These are phyloP conservation scores for Rhynchosporium secalis DNA, from an alignment of 2,329 filamentous ascomycete genomes.

Conservation along the genomic window DNA sequence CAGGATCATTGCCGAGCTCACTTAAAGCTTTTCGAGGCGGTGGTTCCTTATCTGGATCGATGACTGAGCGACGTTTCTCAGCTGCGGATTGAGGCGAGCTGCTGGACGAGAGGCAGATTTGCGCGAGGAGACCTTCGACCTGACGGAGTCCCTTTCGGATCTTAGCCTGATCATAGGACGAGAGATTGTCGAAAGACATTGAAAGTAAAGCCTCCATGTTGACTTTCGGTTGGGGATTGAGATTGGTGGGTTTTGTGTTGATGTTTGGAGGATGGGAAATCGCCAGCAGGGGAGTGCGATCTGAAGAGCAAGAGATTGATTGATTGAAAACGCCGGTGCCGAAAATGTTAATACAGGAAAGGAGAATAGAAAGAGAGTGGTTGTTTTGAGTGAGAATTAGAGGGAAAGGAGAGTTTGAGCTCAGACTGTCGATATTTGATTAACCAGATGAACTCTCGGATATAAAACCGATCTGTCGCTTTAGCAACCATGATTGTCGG, in stretches of 20 bases:
- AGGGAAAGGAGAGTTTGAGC: neutral
- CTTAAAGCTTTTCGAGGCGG: constrained; percentile 59
- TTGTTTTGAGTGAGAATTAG: neutral
- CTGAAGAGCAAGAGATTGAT: constrained; percentile 12
- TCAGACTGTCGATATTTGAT: constrained; percentile 6
- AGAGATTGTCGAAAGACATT: constrained; percentile 82
- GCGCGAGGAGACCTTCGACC: constrained; percentile 89
- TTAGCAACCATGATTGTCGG: neutral
- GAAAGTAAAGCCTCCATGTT: constrained; percentile 89
- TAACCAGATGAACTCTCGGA: neutral
- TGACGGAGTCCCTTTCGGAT: constrained; percentile 92
- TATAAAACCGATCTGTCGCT: neutral
- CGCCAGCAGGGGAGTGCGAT: constrained; percentile 10
- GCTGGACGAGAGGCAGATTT: constrained; percentile 72
- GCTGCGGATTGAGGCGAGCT: constrained; percentile 17
- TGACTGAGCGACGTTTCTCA: constrained; percentile 35
- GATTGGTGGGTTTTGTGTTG: constrained; percentile 19
- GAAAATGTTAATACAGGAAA: constrained; percentile 39
- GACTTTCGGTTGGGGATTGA: constrained; percentile 24
- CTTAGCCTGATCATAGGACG: constrained; percentile 85
- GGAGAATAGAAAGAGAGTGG: constrained; percentile 32
- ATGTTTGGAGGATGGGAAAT: constrained; percentile 18
- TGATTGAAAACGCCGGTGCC: constrained; percentile 23
- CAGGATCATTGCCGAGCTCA: constrained; percentile 77
- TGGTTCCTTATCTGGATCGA: constrained; percentile 42